Conservation (phyloP, 495 filamentous ascomycete species). For the Letharia lupina region DNA sequence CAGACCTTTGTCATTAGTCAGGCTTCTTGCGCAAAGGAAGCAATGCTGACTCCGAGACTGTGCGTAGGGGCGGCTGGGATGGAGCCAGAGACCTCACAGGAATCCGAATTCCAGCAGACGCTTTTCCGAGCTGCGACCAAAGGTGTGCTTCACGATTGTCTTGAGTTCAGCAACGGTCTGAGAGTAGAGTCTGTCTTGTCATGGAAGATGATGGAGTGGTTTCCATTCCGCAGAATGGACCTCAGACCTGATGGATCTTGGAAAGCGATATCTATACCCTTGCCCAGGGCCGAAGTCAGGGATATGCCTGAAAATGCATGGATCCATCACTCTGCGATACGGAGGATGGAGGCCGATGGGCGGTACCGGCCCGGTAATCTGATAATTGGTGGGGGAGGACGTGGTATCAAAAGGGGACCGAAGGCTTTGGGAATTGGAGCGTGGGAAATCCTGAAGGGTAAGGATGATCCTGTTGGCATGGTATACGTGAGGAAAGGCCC, state of each 20-base stretch:
- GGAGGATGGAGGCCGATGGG: slow-evolving; percentile 56
- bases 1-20: background rate
- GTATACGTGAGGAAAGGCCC: slow-evolving; percentile 41
- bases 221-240: slow-evolving; percentile 82
- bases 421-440: slow-evolving; percentile 57
- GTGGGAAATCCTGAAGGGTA: slow-evolving; percentile 56
- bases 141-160: slow-evolving; percentile 66
- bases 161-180: slow-evolving; percentile 59
- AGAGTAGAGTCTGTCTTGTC: slow-evolving; percentile 48
- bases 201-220: slow-evolving; percentile 79
- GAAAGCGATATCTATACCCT: slow-evolving; percentile 73
- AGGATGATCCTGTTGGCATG: slow-evolving; percentile 61
- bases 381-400: slow-evolving; percentile 70
- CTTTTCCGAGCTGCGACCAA: slow-evolving; percentile 51
- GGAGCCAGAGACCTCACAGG: slow-evolving; percentile 15
- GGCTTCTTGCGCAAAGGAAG: background rate
- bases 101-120: slow-evolving; percentile 42
- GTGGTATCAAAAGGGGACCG: slow-evolving; percentile 56
- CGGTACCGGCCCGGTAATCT: slow-evolving; percentile 73
- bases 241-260: slow-evolving; percentile 63
- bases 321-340: slow-evolving; percentile 66
- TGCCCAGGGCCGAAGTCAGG: slow-evolving; percentile 71
- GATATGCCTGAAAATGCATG: slow-evolving; percentile 67
- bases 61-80: slow-evolving; percentile 14
- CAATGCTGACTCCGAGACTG: background rate